Base-by-base conservation (phyloP, 1,139 yeast genomes). In the Barnettozyma hawaiiensis region DNA sequence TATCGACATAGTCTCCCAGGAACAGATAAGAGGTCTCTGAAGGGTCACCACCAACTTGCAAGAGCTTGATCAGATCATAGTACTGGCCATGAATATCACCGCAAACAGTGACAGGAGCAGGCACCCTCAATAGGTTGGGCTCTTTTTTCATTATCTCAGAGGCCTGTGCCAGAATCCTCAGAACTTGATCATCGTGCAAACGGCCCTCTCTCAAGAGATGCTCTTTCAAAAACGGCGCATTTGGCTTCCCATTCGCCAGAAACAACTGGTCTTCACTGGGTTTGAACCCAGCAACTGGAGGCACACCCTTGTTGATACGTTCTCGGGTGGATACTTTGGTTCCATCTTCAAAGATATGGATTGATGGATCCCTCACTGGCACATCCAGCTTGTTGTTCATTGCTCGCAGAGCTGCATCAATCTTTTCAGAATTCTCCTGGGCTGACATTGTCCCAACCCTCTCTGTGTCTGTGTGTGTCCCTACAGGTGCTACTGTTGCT, bases 61-160 rank as follows among this genome's bases (percentile, higher is more conserved):
- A 87, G 40, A 92, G 66, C 63, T 90, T 90, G 78, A 90, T 75
- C 54, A 92, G 71, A 63, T 92, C 98, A 59, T 77, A 92, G 63
- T 78, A 87, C 62, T 92, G 98, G 8, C 98, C 98, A 63, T 92
- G 98, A 23, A 92, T 75, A 63, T 92, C 98, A 42, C 98, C 97
- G 67, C 97, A 90, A 2, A 92, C 89, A 1, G 97, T 90, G 5
- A 92, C 87, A 1, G 98, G 98, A 0, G 97, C 95, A 3, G 90
- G 90, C 2, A 92, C 85, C 24, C 74, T 74, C 44, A 92, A 67
- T 55, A 92, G 62, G 53, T 85, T 92, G 4, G 96, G 95, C 58
- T 92, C 97, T 37, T 66, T 61, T 27, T 73, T 63, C 49, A 92
- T 69, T n/a, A 81, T 63, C 35, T 70, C 71, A 0, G 90, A 80